phyloP scores from a whole-genome alignment of 768 basidiomycete species.

The Pleurotus cornucopiae region DNA sequence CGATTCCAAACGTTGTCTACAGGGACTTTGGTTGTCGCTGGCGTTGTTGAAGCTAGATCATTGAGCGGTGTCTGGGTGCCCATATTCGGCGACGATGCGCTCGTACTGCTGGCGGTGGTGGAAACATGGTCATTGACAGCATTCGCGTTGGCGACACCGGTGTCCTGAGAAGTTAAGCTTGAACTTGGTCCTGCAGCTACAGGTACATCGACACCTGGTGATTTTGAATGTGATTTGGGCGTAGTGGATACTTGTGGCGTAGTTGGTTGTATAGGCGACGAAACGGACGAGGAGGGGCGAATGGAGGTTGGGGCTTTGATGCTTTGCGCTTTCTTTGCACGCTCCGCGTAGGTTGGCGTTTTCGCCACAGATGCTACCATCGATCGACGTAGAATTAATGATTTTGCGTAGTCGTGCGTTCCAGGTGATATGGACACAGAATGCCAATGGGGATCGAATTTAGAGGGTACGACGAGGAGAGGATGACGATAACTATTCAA shows the following conservation, averaged over 20 bases:
- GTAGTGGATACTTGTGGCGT: conserved; percentile 6
- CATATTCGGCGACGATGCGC: background rate
- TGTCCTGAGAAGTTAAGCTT: conserved; percentile 1
- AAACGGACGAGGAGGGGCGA: conserved; percentile 7
- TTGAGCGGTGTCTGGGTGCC: no score
- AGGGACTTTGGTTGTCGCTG: conserved; percentile 15
- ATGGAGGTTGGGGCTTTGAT: conserved; percentile 24
- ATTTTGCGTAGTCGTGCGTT: no score
- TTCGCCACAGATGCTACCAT: conserved; percentile 10
- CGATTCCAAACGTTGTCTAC: conserved; percentile 26
- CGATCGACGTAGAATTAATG: background rate
- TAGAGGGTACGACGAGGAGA: no score
- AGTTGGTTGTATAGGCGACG: conserved; percentile 1
- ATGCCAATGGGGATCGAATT: no score
- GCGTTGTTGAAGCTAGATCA: background rate
- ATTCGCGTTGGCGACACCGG: background rate
- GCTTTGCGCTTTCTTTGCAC: conserved; percentile 45
- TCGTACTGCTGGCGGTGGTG: conserved; percentile 11
- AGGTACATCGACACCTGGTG: conserved; percentile 7
- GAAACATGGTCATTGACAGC: conserved; percentile 8
- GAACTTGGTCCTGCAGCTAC: conserved; percentile 2
- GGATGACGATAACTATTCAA: no score
- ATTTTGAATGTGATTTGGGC: conserved; percentile 5
- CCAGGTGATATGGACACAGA: no score
- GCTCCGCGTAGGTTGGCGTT: conserved; percentile 46